Evolutionary conservation across 176 grass and related monocot species (phyloP), one percentile per base, ranked within the genome.

Genomic region (Rhynchospora breviuscula): DNA sequence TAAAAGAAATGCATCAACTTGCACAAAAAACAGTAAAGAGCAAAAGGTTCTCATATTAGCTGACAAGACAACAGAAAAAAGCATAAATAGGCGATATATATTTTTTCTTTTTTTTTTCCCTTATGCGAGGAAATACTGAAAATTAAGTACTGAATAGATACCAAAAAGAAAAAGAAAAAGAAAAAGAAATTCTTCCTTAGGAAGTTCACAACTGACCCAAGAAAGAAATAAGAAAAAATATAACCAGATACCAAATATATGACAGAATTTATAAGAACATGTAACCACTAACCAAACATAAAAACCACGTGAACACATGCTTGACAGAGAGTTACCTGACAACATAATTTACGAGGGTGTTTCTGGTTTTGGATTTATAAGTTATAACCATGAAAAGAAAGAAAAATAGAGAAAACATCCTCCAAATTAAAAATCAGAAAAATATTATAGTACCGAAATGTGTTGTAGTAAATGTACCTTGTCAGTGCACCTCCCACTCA

Each of bases 401-500:
- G 23, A 9, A n/a, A 9, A n/a, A 53, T 33, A 57, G 3, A 74
- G 1, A 31, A 14, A 13, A 12, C 62, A 21, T 69, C 12, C 76
- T 6, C 18, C 46, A 52, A 75, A 53, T 75, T 75, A 63, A 73
- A 74, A 78, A 78, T 78, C 85, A 81, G 78, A 66, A 71, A 46
- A 22, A 76, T 53, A 46, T 81, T 3, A 15, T 63, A 13, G 81
- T 19, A 59, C 49, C 3, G 47, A 3, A 78, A 78, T 56, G 33
- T 22, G 40, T 21, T 19, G 35, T 12, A 17, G 25, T 51, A 18
- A 62, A 82, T 65, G 85, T 85, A 91, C 91, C 94, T 97, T 97
- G 61, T 97, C 90, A 33, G 85, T 89, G 88, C 91, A 92, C 74
- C 94, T 89, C 3, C 94, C 94, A 84, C 94, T 97, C 0, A 97